Conservation (phyloP, 106 monocot species). For the Dendrobium officinale region DNA sequence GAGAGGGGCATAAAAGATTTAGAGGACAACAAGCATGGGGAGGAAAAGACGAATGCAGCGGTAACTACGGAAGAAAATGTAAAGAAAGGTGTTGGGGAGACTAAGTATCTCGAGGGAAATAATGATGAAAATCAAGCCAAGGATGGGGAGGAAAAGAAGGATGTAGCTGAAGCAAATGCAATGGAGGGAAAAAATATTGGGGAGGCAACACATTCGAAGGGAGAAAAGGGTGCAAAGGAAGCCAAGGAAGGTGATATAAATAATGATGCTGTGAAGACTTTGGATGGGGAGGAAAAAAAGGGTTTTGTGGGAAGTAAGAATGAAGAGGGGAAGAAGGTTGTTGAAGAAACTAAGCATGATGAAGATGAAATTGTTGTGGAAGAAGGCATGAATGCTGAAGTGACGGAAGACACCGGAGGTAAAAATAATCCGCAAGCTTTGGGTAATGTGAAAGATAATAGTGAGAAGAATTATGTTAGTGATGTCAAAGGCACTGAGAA, state of each 20-base stretch:
- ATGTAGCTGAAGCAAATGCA: not conserved
- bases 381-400: not conserved
- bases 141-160: not conserved
- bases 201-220: not conserved
- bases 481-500: not conserved
- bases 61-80: not conserved
- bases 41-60: not conserved
- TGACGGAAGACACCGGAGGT: not conserved
- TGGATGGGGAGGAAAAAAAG: not conserved
- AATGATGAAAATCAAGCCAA: not conserved
- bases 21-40: not conserved
- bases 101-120: not conserved
- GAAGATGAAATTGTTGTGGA: not conserved
- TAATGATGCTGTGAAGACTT: not conserved
- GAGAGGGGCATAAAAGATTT: not conserved
- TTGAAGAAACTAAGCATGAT: not conserved
- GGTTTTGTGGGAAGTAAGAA: not conserved
- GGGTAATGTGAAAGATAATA: not conserved
- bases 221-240: not conserved
- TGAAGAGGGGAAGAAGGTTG: not conserved
- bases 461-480: slow-evolving; percentile 1
- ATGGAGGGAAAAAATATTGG: not conserved
- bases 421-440: not conserved
- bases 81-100: not conserved
- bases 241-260: not conserved